Evolutionary conservation across 164 flowering plant species (phyloP).

Genomic region (Taxillus chinensis): DNA sequence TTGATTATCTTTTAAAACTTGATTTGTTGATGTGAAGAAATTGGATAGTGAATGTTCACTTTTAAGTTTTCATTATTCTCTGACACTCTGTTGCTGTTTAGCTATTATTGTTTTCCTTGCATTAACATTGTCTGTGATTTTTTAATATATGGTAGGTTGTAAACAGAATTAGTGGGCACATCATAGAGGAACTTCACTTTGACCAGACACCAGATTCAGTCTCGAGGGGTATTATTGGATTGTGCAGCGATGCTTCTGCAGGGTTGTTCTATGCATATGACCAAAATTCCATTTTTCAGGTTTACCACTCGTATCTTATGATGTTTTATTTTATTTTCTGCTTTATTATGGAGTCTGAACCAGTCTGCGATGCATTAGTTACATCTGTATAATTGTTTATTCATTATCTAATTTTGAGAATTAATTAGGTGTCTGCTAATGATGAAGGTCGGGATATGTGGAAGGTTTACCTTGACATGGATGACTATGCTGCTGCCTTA

Average conservation of each 20-base stretch:
- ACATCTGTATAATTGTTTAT: not conserved
- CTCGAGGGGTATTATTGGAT: constrained; percentile 80
- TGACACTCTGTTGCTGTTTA: not conserved
- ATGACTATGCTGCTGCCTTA: constrained; percentile 80
- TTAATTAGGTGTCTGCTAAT: constrained; percentile 74
- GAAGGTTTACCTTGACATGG: constrained; percentile 90
- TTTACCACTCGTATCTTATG: constrained; percentile 13
- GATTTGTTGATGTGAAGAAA: too few species aligned
- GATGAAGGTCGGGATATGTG: constrained; percentile 99
- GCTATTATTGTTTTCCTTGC: not conserved
- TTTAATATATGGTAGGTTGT: constrained; percentile 54
- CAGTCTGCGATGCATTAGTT: not conserved
- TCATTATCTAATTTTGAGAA: constrained; percentile 8
- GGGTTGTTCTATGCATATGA: constrained; percentile 97
- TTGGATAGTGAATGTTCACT: too few species aligned
- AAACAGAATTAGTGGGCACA: constrained; percentile 84
- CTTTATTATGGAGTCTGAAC: not conserved
- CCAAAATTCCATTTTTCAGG: constrained; percentile 93
- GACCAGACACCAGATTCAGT: constrained; percentile 69
- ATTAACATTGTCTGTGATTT: not conserved
- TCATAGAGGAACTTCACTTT: constrained; percentile 88
- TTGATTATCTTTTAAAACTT: too few species aligned
- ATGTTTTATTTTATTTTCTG: not conserved
- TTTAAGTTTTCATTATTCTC: too few species aligned
- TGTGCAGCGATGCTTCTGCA: constrained; percentile 98